These are phyloP conservation scores for Sporothrix luriei DNA, from an alignment of 2,329 filamentous ascomycete species.

Conservation along the genomic window DNA sequence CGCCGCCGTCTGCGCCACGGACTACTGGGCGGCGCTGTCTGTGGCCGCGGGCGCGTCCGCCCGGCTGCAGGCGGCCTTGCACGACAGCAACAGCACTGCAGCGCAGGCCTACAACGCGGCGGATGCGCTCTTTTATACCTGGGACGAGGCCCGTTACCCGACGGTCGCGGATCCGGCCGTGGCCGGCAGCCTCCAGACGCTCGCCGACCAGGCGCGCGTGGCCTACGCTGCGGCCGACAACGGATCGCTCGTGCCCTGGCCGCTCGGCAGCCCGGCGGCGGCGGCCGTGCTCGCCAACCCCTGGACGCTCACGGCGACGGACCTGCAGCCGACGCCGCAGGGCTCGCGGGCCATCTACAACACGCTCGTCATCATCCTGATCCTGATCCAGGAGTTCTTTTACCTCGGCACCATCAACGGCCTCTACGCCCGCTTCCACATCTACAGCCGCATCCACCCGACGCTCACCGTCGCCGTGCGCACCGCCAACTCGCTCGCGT, in stretches of 20 bases:
- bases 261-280: neutral
- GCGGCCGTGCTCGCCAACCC: neutral
- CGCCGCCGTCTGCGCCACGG: neutral
- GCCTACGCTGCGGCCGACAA: neutral
- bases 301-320: neutral
- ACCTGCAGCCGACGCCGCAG: neutral
- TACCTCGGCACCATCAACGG: neutral
- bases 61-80: neutral
- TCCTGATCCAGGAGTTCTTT: neutral
- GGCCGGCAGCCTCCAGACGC: neutral
- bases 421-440: neutral
- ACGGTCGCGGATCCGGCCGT: neutral
- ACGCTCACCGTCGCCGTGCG: neutral
- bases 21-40: neutral
- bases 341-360: neutral
- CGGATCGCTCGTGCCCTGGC: neutral
- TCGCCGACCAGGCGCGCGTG: neutral
- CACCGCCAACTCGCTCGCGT: neutral
- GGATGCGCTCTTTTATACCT: neutral
- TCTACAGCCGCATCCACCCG: neutral
- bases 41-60: neutral
- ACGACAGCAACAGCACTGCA: neutral
- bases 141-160: neutral
- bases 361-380: neutral
- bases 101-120: neutral